These are phyloP conservation scores for Cladophialophora psammophila DNA, from an alignment of 2,329 filamentous ascomycete genomes.

Conservation along the genomic window DNA sequence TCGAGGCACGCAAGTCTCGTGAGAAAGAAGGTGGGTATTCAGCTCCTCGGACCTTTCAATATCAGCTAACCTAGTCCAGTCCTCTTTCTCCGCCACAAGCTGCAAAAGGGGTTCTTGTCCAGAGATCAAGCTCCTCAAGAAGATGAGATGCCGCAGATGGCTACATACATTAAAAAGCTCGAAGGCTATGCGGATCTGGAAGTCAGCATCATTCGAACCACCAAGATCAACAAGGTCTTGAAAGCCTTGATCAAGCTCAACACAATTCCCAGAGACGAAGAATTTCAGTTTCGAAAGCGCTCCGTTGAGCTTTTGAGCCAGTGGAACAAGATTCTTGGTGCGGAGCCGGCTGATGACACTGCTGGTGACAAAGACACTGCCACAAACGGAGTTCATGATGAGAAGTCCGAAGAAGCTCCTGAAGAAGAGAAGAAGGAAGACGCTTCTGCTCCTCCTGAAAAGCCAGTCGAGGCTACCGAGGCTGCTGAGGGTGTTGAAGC, in stretches of 20 bases:
- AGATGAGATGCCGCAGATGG: slow-evolving; percentile 62
- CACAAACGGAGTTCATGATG: slow-evolving; percentile 47
- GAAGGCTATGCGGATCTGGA: slow-evolving; percentile 82
- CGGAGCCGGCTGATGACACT: slow-evolving; percentile 56
- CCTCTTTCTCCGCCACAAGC: slow-evolving; percentile 90
- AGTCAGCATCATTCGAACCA: slow-evolving; percentile 83
- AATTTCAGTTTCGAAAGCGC: slow-evolving; percentile 86
- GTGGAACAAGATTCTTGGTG: slow-evolving; percentile 85
- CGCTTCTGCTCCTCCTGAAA: slow-evolving; percentile 29
- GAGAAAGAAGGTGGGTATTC: slow-evolving; percentile 66
- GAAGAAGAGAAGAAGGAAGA: slow-evolving; percentile 45
- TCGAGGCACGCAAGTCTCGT: slow-evolving; percentile 63
- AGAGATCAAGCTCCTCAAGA: slow-evolving; percentile 85
- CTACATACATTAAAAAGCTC: slow-evolving; percentile 68
- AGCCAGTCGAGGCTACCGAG: slow-evolving; percentile 45
- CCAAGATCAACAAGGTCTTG: slow-evolving; percentile 98
- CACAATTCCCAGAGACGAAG: slow-evolving; percentile 84
- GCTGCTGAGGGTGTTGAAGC: slow-evolving; percentile 45
- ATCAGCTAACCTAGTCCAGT: slow-evolving; percentile 58
- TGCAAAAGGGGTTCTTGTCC: slow-evolving; percentile 91
- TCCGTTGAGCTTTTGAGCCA: slow-evolving; percentile 80
- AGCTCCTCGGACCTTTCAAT: slow-evolving; percentile 43
- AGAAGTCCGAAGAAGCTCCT: slow-evolving; percentile 44
- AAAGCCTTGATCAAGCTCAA: slow-evolving; percentile 91
- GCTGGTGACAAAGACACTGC: slow-evolving; percentile 51